Conservation (phyloP, 2,329 filamentous ascomycete genomes). For the Exophiala alcalophila region DNA sequence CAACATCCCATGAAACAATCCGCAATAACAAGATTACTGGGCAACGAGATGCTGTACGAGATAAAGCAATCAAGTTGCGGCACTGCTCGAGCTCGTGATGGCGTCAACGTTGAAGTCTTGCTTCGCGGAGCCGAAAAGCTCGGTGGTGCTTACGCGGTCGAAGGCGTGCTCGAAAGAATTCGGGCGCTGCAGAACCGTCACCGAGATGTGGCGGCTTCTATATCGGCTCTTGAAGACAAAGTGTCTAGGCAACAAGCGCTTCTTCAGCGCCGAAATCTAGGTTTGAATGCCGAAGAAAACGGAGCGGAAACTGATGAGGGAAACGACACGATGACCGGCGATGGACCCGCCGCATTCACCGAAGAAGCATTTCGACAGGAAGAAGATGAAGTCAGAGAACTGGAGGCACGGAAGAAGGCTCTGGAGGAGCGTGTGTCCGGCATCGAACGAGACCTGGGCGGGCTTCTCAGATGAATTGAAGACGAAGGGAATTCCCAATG, state of each 20-base stretch:
- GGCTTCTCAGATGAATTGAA: slow-evolving; percentile 54
- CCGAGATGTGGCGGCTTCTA: slow-evolving; percentile 66
- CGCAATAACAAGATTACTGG: slow-evolving; percentile 84
- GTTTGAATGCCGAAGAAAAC: slow-evolving; percentile 56
- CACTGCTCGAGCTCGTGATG: slow-evolving; percentile 55
- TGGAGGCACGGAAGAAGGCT: slow-evolving; percentile 61
- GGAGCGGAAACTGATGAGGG: slow-evolving; percentile 50
- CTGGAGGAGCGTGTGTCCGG: slow-evolving; percentile 64
- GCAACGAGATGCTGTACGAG: slow-evolving; percentile 78
- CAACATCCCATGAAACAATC: slow-evolving; percentile 64
- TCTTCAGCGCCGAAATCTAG: slow-evolving; percentile 67
- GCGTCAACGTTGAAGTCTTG: slow-evolving; percentile 82
- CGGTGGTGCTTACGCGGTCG: slow-evolving; percentile 79
- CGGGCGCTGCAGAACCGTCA: slow-evolving; percentile 67
- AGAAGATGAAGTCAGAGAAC: slow-evolving; percentile 56
- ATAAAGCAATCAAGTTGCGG: slow-evolving; percentile 61
- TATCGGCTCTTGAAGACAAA: slow-evolving; percentile 75
- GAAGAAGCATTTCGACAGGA: slow-evolving; percentile 46
- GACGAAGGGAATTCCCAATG: too few species aligned
- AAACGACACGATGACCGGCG: slow-evolving; percentile 15
- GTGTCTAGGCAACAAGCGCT: slow-evolving; percentile 74
- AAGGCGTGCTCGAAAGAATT: slow-evolving; percentile 76
- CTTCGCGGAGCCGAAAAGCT: slow-evolving; percentile 86
- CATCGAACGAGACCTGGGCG: slow-evolving; percentile 67
- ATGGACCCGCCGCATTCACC: slow-evolving; percentile 32